phyloP scores from a whole-genome alignment of 2,329 filamentous ascomycete genomes.

The Purpureocillium takamizusanense region DNA sequence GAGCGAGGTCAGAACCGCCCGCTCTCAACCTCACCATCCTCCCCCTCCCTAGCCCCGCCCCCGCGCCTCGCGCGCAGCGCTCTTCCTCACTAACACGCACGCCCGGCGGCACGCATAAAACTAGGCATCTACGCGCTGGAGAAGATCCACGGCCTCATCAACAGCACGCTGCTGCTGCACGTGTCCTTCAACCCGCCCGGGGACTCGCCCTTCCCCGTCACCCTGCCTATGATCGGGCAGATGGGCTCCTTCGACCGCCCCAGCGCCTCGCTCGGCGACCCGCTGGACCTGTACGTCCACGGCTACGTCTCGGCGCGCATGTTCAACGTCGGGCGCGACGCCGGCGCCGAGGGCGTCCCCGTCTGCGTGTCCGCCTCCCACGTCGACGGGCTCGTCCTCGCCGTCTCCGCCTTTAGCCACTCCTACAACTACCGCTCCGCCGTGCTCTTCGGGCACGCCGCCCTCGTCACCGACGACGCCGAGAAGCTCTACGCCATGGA shows the following conservation, averaged over 20 bases:
- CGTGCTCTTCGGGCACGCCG: constrained; percentile 66
- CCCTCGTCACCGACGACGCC: constrained; percentile 52
- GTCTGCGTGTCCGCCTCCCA: constrained; percentile 65
- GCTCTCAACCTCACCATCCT: not conserved
- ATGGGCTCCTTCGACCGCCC: constrained; percentile 64
- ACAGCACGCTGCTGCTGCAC: constrained; percentile 64
- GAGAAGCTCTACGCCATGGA: constrained; percentile 75
- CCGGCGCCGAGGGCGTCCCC: constrained; percentile 45
- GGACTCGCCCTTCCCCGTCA: constrained; percentile 61
- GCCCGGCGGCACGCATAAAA: too few relatives aligned
- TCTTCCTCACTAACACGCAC: too few relatives aligned
- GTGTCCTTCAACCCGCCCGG: constrained; percentile 66
- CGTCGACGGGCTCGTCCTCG: constrained; percentile 71
- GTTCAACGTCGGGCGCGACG: constrained; percentile 49
- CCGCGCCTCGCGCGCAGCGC: not conserved
- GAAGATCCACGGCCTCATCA: constrained; percentile 68
- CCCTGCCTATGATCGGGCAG: constrained; percentile 78
- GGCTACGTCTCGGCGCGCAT: constrained; percentile 75
- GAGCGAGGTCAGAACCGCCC: constrained; percentile 43
- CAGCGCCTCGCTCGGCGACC: constrained; percentile 50
- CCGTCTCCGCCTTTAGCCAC: constrained; percentile 71
- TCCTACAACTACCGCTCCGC: constrained; percentile 83
- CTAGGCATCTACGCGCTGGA: constrained; percentile 62
- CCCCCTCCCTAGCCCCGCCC: not conserved
- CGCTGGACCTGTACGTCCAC: constrained; percentile 71